Evolutionary conservation across 225 moss, liverwort and hornwort genomes (phyloP).

Genomic region (Pseudisothecium myosuroides): DNA sequence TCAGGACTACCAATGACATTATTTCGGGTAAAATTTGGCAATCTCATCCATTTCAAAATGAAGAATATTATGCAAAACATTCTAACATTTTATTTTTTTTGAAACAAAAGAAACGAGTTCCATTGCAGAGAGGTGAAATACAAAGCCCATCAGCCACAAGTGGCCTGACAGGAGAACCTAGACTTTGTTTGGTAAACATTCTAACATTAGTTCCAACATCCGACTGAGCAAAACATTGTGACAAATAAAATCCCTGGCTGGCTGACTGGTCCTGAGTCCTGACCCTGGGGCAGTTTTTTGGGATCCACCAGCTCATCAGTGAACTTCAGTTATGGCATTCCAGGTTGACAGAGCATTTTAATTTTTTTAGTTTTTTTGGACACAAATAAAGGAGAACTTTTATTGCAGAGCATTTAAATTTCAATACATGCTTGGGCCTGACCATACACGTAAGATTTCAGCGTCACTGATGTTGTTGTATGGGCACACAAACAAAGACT

Average conservation of each 20-base stretch:
- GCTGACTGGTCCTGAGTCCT: no score
- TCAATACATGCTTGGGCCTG: background rate
- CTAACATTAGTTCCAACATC: background rate
- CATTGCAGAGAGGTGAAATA: no score
- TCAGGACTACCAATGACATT: background rate
- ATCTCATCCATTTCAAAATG: background rate
- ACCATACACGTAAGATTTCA: background rate
- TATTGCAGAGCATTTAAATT: background rate
- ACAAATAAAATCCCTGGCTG: background rate
- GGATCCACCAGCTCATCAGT: background rate
- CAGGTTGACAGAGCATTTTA: background rate
- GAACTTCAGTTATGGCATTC: background rate
- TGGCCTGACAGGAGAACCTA: no score
- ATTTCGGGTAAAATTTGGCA: background rate
- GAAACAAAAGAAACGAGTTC: no score
- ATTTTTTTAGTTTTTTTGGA: no score
- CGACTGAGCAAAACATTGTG: fast-evolving
- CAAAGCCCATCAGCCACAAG: no score
- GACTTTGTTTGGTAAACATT: no score
- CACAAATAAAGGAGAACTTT: no score
- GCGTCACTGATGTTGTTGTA: background rate
- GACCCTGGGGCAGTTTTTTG: background rate
- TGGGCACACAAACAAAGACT: no score
- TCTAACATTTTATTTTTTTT: no score
- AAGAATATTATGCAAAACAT: background rate